Conservation (phyloP, 257 asterid genomes). For the Gentiana macrophylla region DNA sequence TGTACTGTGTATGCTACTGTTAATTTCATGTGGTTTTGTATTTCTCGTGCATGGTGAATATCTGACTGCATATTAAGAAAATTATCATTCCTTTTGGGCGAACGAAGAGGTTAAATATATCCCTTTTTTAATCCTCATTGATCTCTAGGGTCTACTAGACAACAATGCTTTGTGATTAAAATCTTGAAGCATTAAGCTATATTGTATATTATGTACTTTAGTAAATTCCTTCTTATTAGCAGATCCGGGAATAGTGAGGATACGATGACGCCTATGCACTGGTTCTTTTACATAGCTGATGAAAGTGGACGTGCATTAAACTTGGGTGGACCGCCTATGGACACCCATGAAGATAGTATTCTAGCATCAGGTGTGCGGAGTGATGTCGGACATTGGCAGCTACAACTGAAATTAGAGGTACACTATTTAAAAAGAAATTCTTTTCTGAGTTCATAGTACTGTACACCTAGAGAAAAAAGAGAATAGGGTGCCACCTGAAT, state of each 20-base stretch:
- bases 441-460: not conserved
- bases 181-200: not conserved
- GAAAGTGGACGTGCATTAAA: constrained; percentile 61
- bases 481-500: constrained; percentile 1
- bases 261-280: constrained; percentile 43
- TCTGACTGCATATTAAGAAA: not conserved
- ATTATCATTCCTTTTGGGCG: too few species aligned
- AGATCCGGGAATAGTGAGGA: constrained; percentile 38
- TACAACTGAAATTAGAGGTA: constrained; percentile 80
- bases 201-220: not conserved
- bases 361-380: constrained; percentile 60
- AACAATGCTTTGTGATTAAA: not conserved
- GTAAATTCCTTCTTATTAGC: constrained; percentile 12
- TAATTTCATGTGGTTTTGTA: not conserved
- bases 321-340: constrained; percentile 43
- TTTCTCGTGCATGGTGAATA: not conserved
- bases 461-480: too few species aligned
- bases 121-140: too few species aligned
- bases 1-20: not conserved
- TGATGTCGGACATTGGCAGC: constrained; percentile 87
- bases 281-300: constrained; percentile 94
- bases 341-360: constrained; percentile 32
- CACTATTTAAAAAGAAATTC: constrained; percentile 6
- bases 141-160: not conserved
- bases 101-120: too few species aligned